Evolutionary conservation across 2,329 filamentous ascomycete species (phyloP).

Genomic region (Trichoderma atrobrunneum): DNA sequence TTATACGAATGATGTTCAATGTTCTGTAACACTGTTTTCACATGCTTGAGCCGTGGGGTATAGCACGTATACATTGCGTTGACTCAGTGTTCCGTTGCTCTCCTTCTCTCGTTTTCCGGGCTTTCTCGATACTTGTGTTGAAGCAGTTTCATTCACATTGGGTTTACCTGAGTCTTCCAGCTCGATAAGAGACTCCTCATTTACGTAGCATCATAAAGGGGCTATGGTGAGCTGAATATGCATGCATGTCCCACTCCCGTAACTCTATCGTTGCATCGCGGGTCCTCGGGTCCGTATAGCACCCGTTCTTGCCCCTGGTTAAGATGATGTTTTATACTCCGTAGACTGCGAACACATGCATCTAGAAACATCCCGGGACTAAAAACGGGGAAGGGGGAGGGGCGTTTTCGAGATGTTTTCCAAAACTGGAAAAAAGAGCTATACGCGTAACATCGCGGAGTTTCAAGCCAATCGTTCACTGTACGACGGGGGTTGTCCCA

Average conservation of each 20-base stretch:
- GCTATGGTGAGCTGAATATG: not conserved
- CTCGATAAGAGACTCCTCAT: not conserved
- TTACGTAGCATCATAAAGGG: not conserved
- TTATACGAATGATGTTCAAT: not conserved
- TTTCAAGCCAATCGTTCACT: not conserved
- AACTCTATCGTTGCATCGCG: not conserved
- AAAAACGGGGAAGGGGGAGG: not conserved
- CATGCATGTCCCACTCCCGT: not conserved
- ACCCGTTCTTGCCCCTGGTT: not conserved
- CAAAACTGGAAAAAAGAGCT: not conserved
- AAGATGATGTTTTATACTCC: not conserved
- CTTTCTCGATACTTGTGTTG: not conserved
- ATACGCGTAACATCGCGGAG: not conserved
- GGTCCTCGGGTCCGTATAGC: not conserved
- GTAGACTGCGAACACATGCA: not conserved
- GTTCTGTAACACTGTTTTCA: not conserved
- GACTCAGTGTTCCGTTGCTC: not conserved
- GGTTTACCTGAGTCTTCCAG: not conserved
- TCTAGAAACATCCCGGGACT: not conserved
- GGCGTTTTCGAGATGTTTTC: not conserved
- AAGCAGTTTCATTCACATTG: not conserved
- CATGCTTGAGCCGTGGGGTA: not conserved
- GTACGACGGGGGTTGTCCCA: not conserved
- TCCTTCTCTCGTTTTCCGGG: not conserved
- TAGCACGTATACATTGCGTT: not conserved